Evolutionary conservation across 2,329 filamentous ascomycete genomes (phyloP), one percentile per base, ranked within the genome.

Genomic region (Dothistroma pini): DNA sequence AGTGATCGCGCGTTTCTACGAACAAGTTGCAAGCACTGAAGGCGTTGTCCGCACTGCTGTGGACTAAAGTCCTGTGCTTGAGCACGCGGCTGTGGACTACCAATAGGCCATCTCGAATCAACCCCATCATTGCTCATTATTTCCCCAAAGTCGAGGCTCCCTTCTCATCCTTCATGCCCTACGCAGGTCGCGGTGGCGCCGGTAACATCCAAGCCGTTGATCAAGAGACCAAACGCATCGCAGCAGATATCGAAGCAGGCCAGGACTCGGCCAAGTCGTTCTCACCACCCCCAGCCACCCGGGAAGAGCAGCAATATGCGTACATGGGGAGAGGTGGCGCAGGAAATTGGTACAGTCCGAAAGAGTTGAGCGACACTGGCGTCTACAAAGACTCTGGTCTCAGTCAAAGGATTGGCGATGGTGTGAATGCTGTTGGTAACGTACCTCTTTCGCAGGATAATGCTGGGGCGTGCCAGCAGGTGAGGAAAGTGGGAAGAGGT

Each of bases 291-390:
- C 22, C 52, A 58, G 19, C 63, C 52, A 25, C 49, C 57, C 31
- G 61, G 62, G 31, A 66, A 41, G 64, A 71, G 57, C 73, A 74
- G 64, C 71, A 76, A 57, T 80, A 80, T 65, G 76, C 77, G 5
- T 76, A 79, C 63, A 76, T 71, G 55, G 78, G 78, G 38, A 73
- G 79, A 47, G 79, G 79, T 47, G 79, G 79, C 44, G 75, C 76
- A 4, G 79, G 79, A 2, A 81, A 81, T 68, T 79, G 73, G 71
- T 80, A 78, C 66, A 74, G 75, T 47, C 79, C 79, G 31, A 68
- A 72, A 34, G 70, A 75, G 32, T 71, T 80, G 25, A 67, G 68
- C 11, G 63, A 75, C 57, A 74, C 71, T 8, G 79, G 79, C 55
- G 72, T 70, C 5, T 80, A 79, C 65, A 60, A 62, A 22, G 54